phyloP scores from a whole-genome alignment of 1,139 yeast species.

The Tardiomyces depauwii region DNA sequence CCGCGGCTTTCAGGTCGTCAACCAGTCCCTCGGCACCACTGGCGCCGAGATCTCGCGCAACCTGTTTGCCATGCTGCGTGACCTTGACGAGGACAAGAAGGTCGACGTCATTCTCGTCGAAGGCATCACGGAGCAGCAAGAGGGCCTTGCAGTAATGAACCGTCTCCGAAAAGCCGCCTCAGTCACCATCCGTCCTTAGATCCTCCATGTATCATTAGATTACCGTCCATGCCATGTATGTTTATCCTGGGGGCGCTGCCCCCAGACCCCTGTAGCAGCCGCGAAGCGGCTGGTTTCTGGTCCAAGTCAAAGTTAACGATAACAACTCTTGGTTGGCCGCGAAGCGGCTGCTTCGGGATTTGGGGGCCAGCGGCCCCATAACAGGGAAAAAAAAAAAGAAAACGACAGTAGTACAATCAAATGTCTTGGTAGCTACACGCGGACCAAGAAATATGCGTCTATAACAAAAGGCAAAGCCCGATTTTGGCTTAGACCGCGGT shows the following conservation, averaged over 20 bases:
- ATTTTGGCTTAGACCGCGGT: slow-evolving; percentile 9
- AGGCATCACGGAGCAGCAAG: slow-evolving; percentile 56
- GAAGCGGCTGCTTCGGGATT: too few relatives aligned
- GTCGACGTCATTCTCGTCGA: slow-evolving; percentile 64
- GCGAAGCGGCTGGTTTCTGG: too few relatives aligned
- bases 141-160: slow-evolving; percentile 93
- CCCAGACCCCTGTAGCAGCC: too few relatives aligned
- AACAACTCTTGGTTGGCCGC: too few relatives aligned
- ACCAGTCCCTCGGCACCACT: slow-evolving; percentile 41
- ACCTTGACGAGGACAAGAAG: slow-evolving; percentile 48
- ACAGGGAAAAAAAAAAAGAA: too few relatives aligned
- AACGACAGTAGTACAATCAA: too few relatives aligned
- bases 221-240: background rate
- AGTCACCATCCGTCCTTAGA: background rate
- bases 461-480: too few relatives aligned
- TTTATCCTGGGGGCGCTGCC: too few relatives aligned
- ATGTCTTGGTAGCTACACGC: too few relatives aligned
- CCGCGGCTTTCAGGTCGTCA: slow-evolving; percentile 20
- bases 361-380: too few relatives aligned
- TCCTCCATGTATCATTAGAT: background rate
- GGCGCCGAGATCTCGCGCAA: slow-evolving; percentile 63
- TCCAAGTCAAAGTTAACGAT: too few relatives aligned
- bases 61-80: slow-evolving; percentile 59
- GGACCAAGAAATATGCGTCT: too few relatives aligned
- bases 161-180: slow-evolving; percentile 75